Conservation (phyloP, 2,329 filamentous ascomycete genomes). For the Neofusicoccum ribis region DNA sequence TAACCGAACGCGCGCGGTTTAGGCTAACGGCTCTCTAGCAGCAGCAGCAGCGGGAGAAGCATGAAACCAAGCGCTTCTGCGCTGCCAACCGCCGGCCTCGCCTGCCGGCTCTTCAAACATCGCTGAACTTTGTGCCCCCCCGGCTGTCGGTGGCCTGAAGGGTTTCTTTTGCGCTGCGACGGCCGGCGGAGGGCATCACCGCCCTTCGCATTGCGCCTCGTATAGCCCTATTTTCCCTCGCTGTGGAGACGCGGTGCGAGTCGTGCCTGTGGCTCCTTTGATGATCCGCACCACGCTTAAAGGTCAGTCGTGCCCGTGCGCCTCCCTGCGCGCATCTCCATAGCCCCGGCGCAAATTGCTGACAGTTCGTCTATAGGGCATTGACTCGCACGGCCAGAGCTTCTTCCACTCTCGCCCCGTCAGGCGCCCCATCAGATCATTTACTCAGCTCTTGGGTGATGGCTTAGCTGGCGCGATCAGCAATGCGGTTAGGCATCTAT, state of each 20-base stretch:
- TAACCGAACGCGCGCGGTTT: background rate
- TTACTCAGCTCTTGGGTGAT: background rate
- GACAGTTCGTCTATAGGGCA: background rate
- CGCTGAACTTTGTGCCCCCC: background rate
- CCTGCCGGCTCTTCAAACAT: slow-evolving; percentile 1
- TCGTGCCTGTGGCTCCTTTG: background rate
- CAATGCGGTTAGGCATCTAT: background rate
- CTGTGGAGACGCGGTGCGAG: slow-evolving; percentile 2
- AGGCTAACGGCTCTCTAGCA: background rate
- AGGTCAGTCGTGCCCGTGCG: slow-evolving; percentile 6
- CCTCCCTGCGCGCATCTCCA: background rate
- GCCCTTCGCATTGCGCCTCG: background rate
- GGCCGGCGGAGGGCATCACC: background rate
- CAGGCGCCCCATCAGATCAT: slow-evolving; percentile 7
- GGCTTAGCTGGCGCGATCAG: slow-evolving; percentile 1
- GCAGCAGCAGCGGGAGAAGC: background rate
- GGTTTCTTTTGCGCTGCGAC: background rate
- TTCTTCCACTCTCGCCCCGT: slow-evolving; percentile 5
- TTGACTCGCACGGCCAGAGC: slow-evolving; percentile 13
- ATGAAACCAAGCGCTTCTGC: slow-evolving; percentile 16
- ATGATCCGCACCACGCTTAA: slow-evolving; percentile 1
- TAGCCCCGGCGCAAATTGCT: background rate
- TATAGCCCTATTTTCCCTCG: slow-evolving; percentile 5
- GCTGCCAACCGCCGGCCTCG: background rate
- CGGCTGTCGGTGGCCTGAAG: slow-evolving; percentile 12